These are phyloP conservation scores for Graphilbum ipis-grandicollis DNA, from an alignment of 2,329 filamentous ascomycete species.

Conservation along the genomic window DNA sequence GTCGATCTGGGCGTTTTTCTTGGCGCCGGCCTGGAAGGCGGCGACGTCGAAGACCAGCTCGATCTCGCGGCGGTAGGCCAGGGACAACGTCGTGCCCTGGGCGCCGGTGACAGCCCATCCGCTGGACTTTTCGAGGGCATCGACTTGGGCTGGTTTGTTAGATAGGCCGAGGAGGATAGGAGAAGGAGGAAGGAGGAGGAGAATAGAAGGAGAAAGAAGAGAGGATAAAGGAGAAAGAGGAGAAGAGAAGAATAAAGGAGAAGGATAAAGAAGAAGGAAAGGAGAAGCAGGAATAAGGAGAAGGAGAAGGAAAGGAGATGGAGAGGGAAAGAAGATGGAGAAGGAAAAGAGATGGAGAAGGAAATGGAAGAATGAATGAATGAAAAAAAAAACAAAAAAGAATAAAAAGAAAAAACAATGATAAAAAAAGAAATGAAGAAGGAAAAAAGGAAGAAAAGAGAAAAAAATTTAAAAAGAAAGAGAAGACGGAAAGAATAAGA, in stretches of 20 bases:
- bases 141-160: constrained; percentile 36
- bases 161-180: not conserved
- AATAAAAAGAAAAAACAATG: not conserved
- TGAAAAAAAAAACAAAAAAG: not conserved
- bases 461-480: not conserved
- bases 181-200: too few relatives aligned
- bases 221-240: not conserved
- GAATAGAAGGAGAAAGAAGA: not conserved
- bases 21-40: constrained; percentile 34
- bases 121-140: constrained; percentile 44
- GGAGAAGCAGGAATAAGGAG: too few relatives aligned
- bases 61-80: constrained; percentile 56
- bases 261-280: too few relatives aligned
- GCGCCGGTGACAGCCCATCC: constrained; percentile 59
- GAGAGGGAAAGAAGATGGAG: not conserved
- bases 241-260: too few relatives aligned
- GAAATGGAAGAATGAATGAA: not conserved
- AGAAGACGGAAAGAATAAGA: not conserved
- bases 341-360: not conserved
- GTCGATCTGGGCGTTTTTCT: constrained; percentile 41
- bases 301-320: too few relatives aligned
- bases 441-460: not conserved
- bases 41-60: constrained; percentile 55
- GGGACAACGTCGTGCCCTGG: constrained; percentile 44
- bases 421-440: not conserved